Conservation (phyloP, 345 rosid species). For the Bruguiera parviflora region DNA sequence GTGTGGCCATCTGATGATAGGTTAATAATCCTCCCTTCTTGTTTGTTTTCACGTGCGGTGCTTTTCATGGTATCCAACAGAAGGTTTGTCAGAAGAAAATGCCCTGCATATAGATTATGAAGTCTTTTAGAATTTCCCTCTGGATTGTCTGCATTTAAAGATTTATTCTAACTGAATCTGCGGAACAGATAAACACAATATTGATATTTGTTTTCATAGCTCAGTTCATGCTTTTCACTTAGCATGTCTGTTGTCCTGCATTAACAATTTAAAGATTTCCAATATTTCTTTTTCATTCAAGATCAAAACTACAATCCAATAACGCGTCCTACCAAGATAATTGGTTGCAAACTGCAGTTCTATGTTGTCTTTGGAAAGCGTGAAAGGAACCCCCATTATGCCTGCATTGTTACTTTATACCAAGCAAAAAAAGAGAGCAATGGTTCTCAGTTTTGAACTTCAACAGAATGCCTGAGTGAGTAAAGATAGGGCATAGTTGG, state of each 20-base stretch:
- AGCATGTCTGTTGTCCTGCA: too few species aligned
- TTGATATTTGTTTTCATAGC: too few species aligned
- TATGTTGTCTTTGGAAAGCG: conserved; percentile 48
- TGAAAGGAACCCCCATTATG: conserved; percentile 39
- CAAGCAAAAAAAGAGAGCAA: conserved; percentile 9
- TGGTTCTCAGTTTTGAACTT: neutral
- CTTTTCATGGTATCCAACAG: conserved; percentile 16
- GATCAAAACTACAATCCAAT: too few species aligned
- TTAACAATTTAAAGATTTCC: too few species aligned
- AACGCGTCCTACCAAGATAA: conserved; percentile 38
- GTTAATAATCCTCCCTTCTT: conserved; percentile 61
- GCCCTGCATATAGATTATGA: conserved; percentile 40
- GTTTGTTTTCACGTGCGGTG: conserved; percentile 36
- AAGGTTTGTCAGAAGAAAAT: conserved; percentile 47
- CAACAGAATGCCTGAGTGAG: neutral
- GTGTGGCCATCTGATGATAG: conserved; percentile 48
- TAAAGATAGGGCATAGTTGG: neutral
- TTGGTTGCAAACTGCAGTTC: conserved; percentile 59
- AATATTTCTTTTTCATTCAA: too few species aligned
- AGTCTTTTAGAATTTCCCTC: neutral
- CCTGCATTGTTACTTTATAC: conserved; percentile 64
- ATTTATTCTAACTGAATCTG: neutral
- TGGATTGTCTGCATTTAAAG: neutral
- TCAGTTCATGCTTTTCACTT: too few species aligned
- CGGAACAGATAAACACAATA: neutral